phyloP scores from a whole-genome alignment of 345 rosid species.

The Bruguiera gymnorhiza region DNA sequence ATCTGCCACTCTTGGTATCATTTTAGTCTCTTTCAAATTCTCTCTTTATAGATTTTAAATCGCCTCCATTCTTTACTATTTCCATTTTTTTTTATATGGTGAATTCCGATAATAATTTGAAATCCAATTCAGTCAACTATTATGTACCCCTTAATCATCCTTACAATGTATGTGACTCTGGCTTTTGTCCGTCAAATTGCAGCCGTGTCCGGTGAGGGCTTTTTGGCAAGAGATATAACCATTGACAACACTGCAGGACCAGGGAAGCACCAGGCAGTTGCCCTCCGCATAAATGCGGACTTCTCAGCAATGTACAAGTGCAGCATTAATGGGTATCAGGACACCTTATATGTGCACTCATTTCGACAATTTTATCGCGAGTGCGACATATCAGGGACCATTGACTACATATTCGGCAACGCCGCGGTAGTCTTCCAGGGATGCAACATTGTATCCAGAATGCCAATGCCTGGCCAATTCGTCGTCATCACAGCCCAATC shows the following conservation, averaged over 20 bases:
- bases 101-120: neutral
- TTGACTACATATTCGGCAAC: constrained; percentile 74
- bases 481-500: constrained; percentile 76
- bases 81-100: neutral
- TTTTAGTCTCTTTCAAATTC: neutral
- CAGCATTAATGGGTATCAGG: constrained; percentile 61
- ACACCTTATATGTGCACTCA: constrained; percentile 64
- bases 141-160: neutral
- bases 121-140: neutral
- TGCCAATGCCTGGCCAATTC: constrained; percentile 68
- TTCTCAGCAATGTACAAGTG: constrained; percentile 60
- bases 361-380: constrained; percentile 78
- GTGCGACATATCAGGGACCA: constrained; percentile 67
- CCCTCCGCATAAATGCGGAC: constrained; percentile 69
- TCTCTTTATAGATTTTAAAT: neutral
- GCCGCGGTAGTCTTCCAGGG: constrained; percentile 74
- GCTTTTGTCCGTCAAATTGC: constrained; percentile 1
- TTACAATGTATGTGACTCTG: neutral
- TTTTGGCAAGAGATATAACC: constrained; percentile 70
- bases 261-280: constrained; percentile 72
- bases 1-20: constrained; percentile 85
- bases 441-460: constrained; percentile 56
- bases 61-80: neutral
- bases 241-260: constrained; percentile 78
- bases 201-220: constrained; percentile 81